Evolutionary conservation across 495 filamentous ascomycete genomes (phyloP).

Genomic region (Lentithecium fluviatile): DNA sequence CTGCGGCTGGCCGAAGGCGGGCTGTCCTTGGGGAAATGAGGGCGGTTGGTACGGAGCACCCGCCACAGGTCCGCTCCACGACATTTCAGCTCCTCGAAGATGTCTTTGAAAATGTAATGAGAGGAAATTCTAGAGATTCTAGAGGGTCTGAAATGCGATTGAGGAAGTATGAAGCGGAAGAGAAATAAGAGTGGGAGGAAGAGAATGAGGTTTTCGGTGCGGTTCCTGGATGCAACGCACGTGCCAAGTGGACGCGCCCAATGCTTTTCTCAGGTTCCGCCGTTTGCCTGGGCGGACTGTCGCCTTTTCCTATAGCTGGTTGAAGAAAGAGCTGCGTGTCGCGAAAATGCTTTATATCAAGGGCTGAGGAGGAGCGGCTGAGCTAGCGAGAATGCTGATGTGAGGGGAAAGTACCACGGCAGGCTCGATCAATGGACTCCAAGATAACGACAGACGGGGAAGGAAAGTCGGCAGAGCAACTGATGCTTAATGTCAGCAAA

Average conservation of each 20-base stretch:
- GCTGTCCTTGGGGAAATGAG: conserved; percentile 18
- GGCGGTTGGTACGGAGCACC: conserved; percentile 30
- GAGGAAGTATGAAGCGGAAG: no score
- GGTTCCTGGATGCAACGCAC: no score
- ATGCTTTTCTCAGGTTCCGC: no score
- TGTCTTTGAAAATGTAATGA: neutral
- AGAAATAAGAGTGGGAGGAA: no score
- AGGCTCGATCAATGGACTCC: neutral
- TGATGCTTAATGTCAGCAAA: neutral
- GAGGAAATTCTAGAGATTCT: neutral
- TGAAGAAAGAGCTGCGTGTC: neutral
- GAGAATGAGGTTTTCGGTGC: no score
- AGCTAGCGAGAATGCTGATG: conserved; percentile 14
- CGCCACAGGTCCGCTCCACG: conserved; percentile 30
- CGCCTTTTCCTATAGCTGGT: no score
- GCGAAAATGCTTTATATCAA: neutral
- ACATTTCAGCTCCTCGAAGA: conserved; percentile 29
- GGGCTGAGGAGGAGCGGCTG: neutral
- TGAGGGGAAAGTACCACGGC: conserved; percentile 22
- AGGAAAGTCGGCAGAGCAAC: neutral
- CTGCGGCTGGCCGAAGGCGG: conserved; percentile 20
- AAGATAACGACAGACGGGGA: neutral
- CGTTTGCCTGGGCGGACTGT: no score
- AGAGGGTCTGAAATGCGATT: no score
- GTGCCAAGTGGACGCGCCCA: no score